These are phyloP conservation scores for Aspergillus felis DNA, from an alignment of 2,329 filamentous ascomycete genomes.

Conservation along the genomic window DNA sequence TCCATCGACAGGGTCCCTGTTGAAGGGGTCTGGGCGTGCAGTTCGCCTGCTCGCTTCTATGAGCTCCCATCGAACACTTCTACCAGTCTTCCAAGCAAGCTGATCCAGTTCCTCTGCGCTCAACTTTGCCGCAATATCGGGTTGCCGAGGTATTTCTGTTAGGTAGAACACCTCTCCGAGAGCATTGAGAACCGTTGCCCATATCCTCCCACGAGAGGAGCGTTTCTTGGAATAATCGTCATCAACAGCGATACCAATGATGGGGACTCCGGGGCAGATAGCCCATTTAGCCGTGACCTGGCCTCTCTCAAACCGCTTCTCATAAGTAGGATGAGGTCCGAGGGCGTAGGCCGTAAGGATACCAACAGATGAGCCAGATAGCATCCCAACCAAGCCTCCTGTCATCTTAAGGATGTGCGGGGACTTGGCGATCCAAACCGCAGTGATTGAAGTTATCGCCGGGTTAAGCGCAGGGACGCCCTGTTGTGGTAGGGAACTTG, in stretches of 20 bases:
- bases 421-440: slow-evolving; percentile 88
- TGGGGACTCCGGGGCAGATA: slow-evolving; percentile 86
- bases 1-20: slow-evolving; percentile 62
- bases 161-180: slow-evolving; percentile 89
- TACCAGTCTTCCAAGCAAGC: slow-evolving; percentile 75
- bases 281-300: slow-evolving; percentile 87
- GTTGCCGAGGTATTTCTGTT: slow-evolving; percentile 61
- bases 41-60: slow-evolving; percentile 72
- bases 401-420: slow-evolving; percentile 66
- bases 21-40: slow-evolving; percentile 68
- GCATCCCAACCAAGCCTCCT: slow-evolving; percentile 72
- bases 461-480: slow-evolving; percentile 75
- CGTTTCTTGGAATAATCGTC: slow-evolving; percentile 73
- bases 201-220: slow-evolving; percentile 67
- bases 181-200: slow-evolving; percentile 92
- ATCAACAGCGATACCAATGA: slow-evolving; percentile 78
- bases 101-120: slow-evolving; percentile 54
- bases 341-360: slow-evolving; percentile 79
- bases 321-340: slow-evolving; percentile 56
- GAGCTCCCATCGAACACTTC: slow-evolving; percentile 75
- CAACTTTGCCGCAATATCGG: slow-evolving; percentile 45
- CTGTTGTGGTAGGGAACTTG: slow-evolving; percentile 58
- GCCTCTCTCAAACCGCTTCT: slow-evolving; percentile 63
- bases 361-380: slow-evolving; percentile 79
- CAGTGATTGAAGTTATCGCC: slow-evolving; percentile 66